Base-by-base conservation (phyloP, 257 asterid species). In the Nicotiana benthamiana region DNA sequence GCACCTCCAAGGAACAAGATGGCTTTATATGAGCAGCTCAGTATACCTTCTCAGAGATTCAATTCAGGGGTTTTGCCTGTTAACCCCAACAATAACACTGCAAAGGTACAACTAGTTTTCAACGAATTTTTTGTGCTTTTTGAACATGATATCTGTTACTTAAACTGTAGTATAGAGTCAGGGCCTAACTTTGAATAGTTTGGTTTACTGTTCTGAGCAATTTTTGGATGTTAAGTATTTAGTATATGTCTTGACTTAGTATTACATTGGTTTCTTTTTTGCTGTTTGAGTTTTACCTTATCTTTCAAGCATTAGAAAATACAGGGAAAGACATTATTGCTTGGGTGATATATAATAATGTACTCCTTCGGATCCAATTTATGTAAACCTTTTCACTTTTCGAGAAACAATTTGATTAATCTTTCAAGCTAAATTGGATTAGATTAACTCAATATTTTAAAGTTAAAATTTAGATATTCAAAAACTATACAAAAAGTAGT, bases 1-100 rank as follows among this genome's bases (percentile, higher is more conserved):
- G 99, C 99, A 24, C 99, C 99, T 65, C 99, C 99, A 62, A 93
- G 99, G 84, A 95, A 95, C 81, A 95, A 93, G 93, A 95, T 95
- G 99, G 99, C 99, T 70, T 86, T 95, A 8, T 95, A 93, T 61
- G 99, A 95, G 86, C 99, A 95, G 87, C 92, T 95, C 26, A 91
- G 97, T 66, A 91, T 95, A 79, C 98, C 98, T 85, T 93, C 97
- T 57, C 98, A 92, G 83, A 90, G 96, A 85, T 92, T 87, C 80
- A 87, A 75, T 70, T 83, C 82, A 64, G 82, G 77, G 1, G 77
- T 59, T 65, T 65, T 82, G 84, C 84, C 89, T 32, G 13, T 24
- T 62, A 83, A 80, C 54, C 82, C 85, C n/a, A 88, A 40, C 48
- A 82, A 40, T 40, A 57, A 40, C 60, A 34, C 88, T 61, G 79